These are phyloP conservation scores for Trichosanthes truncata DNA, from an alignment of 306 rosid genomes.

Conservation along the genomic window DNA sequence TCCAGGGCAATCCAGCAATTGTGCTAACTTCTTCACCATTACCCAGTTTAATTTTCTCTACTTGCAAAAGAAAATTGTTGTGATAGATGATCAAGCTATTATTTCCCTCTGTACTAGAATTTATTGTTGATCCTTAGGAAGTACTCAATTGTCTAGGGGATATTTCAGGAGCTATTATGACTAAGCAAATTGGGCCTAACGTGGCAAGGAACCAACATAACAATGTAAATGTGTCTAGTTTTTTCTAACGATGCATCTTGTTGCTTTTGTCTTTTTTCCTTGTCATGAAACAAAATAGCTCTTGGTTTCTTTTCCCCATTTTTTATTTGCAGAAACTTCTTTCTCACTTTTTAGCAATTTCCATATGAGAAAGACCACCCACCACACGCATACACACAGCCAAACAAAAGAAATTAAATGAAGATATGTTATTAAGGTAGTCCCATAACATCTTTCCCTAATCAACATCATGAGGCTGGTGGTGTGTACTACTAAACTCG, in stretches of 20 bases:
- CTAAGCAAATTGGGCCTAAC: background rate
- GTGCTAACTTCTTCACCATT: background rate
- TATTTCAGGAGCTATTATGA: background rate
- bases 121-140: background rate
- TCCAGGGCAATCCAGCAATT: background rate
- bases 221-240: background rate
- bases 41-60: background rate
- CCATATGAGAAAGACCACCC: background rate
- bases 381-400: background rate
- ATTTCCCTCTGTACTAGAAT: background rate
- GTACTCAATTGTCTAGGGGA: background rate
- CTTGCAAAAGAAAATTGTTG: background rate
- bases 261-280: background rate
- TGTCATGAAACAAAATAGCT: background rate
- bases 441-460: background rate
- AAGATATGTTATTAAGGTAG: background rate
- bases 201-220: background rate
- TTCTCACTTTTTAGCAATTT: background rate
- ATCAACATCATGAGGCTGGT: background rate
- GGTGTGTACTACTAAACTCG: background rate
- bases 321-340: too few species aligned
- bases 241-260: background rate
- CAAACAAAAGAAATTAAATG: background rate
- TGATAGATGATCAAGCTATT: background rate
- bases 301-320: background rate